Conservation (phyloP, 352 stramenopile species). For the Globisporangium parvum region DNA sequence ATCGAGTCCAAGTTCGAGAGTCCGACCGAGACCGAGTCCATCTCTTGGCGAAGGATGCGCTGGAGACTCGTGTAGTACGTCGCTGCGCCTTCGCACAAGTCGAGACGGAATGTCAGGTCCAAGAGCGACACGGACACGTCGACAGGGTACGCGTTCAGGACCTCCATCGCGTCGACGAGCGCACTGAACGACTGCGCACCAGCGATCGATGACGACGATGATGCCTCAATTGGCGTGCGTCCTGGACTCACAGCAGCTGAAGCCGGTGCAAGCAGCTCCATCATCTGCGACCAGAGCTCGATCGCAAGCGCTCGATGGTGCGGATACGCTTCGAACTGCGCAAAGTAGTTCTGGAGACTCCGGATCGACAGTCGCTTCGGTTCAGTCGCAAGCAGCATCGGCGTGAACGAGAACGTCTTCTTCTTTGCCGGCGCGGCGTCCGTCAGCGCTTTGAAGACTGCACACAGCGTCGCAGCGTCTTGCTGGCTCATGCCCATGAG, state of each 20-base stretch:
- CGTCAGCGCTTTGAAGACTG: slow-evolving; percentile 46
- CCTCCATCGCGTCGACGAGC: slow-evolving; percentile 40
- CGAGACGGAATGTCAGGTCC: slow-evolving; percentile 56
- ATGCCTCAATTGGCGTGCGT: background rate
- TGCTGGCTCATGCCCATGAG: slow-evolving; percentile 45
- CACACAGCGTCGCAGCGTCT: slow-evolving; percentile 37
- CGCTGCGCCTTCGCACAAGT: slow-evolving; percentile 46
- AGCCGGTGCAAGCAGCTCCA: slow-evolving; percentile 31
- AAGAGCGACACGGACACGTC: slow-evolving; percentile 62
- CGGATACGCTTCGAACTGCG: slow-evolving; percentile 43
- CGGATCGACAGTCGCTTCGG: slow-evolving; percentile 42
- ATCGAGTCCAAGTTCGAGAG: slow-evolving; percentile 49
- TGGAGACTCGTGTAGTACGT: slow-evolving; percentile 58
- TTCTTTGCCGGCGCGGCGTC: slow-evolving; percentile 44
- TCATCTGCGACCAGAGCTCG: slow-evolving; percentile 49
- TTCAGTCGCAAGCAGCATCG: slow-evolving; percentile 9
- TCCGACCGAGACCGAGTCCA: slow-evolving; percentile 55
- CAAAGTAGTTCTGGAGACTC: slow-evolving; percentile 59
- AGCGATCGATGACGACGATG: background rate
- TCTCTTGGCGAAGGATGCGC: slow-evolving; percentile 58
- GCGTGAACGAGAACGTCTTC: slow-evolving; percentile 30
- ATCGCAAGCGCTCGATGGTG: slow-evolving; percentile 34
- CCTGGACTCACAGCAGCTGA: background rate
- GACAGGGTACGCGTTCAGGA: slow-evolving; percentile 65
- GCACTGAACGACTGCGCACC: slow-evolving; percentile 15